Conservation (phyloP, 169 alveolate species). For the Plasmodium sp. region DNA sequence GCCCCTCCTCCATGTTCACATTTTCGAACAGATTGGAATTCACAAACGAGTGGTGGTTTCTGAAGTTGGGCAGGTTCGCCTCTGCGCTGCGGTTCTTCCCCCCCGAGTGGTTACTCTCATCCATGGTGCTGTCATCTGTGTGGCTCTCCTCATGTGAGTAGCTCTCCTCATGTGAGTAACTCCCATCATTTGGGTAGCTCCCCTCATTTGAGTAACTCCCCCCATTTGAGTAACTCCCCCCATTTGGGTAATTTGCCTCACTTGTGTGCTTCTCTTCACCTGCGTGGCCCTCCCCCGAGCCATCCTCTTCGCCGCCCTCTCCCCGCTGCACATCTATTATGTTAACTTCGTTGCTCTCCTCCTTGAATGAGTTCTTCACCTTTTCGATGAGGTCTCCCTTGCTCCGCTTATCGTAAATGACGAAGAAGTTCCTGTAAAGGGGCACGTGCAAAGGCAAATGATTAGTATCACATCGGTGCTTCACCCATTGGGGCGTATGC, state of each 20-base stretch:
- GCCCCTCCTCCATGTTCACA: slow-evolving; percentile 11
- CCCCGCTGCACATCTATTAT: slow-evolving; percentile 24
- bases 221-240: neutral
- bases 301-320: neutral
- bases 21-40: slow-evolving; percentile 35
- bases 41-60: slow-evolving; percentile 43
- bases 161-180: neutral
- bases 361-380: slow-evolving; percentile 32
- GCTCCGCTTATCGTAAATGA: slow-evolving; percentile 42
- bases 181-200: neutral
- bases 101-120: neutral
- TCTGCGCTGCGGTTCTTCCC: neutral
- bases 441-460: neutral
- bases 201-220: neutral
- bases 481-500: neutral
- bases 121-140: neutral
- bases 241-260: neutral
- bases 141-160: neutral
- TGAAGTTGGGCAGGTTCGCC: neutral
- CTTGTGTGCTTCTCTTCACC: neutral
- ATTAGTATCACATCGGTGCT: neutral
- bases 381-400: slow-evolving; percentile 30
- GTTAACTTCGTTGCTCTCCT: slow-evolving; percentile 56
- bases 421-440: slow-evolving; percentile 22
- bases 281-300: neutral